These are phyloP conservation scores for Candida alai DNA, from an alignment of 805 yeast genomes.

Conservation along the genomic window DNA sequence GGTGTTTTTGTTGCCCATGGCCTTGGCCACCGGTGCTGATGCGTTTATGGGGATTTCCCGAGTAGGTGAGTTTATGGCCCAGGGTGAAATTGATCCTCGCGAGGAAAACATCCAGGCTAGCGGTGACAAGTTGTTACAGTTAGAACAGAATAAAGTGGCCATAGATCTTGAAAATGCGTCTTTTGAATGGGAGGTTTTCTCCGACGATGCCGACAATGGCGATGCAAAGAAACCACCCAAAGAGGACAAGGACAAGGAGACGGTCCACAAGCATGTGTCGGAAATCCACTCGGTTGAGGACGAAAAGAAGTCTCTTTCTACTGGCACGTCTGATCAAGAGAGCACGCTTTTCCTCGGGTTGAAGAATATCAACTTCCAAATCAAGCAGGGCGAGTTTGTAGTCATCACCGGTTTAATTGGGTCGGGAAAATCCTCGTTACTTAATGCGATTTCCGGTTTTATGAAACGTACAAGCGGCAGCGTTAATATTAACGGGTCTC, in stretches of 20 bases:
- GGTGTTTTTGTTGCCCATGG: slow-evolving; percentile 66
- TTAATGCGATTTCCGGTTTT: slow-evolving; percentile 35
- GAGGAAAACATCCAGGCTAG: slow-evolving; percentile 25
- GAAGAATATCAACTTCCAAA: slow-evolving; percentile 19
- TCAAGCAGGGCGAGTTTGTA: slow-evolving; percentile 31
- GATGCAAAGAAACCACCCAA: slow-evolving; percentile 4
- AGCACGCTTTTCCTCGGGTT: slow-evolving; percentile 25
- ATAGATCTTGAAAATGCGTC: slow-evolving; percentile 20
- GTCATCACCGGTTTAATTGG: slow-evolving; percentile 37
- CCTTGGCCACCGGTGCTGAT: slow-evolving; percentile 65
- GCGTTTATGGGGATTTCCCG: slow-evolving; percentile 60
- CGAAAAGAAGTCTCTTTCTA: slow-evolving; percentile 9
- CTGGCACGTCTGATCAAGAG: slow-evolving; percentile 9
- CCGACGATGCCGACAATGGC: slow-evolving; percentile 15
- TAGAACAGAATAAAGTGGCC: slow-evolving; percentile 23
- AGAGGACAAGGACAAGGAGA: slow-evolving; percentile 8
- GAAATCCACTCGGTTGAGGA: slow-evolving; percentile 2
- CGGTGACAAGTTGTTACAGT: slow-evolving; percentile 16
- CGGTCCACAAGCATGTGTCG: slow-evolving; percentile 5
- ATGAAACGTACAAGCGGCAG: slow-evolving; percentile 31
- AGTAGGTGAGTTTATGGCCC: slow-evolving; percentile 49
- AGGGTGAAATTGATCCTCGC: slow-evolving; percentile 38
- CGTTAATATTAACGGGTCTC: slow-evolving; percentile 26
- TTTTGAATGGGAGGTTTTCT: slow-evolving; percentile 30
- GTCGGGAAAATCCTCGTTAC: slow-evolving; percentile 34